These are phyloP conservation scores for Colletotrichum destructivum DNA, from an alignment of 2,329 filamentous ascomycete genomes.

Conservation along the genomic window DNA sequence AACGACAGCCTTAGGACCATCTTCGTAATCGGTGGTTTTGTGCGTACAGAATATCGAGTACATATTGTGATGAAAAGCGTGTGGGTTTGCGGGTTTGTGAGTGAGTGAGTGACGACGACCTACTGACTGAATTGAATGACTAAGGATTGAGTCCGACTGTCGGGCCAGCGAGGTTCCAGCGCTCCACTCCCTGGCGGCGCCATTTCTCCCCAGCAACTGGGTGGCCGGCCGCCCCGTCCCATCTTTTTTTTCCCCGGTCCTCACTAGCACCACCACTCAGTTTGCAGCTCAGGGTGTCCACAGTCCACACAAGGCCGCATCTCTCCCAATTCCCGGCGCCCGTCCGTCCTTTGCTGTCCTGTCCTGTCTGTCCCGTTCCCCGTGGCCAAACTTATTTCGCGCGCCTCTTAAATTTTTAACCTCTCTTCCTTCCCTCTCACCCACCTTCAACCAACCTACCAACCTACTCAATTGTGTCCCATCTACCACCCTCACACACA, in stretches of 20 bases:
- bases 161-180: conserved; percentile 31
- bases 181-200: conserved; percentile 16
- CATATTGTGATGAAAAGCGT: no score
- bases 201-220: conserved; percentile 26
- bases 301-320: conserved; percentile 23
- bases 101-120: background rate
- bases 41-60: no score
- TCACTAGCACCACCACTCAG: conserved; percentile 9
- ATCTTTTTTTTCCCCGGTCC: conserved; percentile 19
- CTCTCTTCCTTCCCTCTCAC: conserved; percentile 41
- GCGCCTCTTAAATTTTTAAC: conserved; percentile 45
- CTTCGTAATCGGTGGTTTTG: background rate
- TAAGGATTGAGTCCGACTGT: background rate
- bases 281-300: background rate
- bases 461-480: conserved; percentile 24
- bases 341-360: background rate
- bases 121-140: no score
- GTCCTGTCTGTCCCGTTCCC: no score
- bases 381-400: conserved; percentile 41
- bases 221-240: conserved; percentile 31
- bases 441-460: conserved; percentile 30
- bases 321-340: conserved; percentile 9
- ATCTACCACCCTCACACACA: conserved; percentile 36
- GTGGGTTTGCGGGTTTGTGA: background rate
- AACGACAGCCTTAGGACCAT: background rate